Evolutionary conservation across 2,329 filamentous ascomycete species (phyloP), one percentile per base, ranked within the genome.

Genomic region (Gliomastix tumulicola): DNA sequence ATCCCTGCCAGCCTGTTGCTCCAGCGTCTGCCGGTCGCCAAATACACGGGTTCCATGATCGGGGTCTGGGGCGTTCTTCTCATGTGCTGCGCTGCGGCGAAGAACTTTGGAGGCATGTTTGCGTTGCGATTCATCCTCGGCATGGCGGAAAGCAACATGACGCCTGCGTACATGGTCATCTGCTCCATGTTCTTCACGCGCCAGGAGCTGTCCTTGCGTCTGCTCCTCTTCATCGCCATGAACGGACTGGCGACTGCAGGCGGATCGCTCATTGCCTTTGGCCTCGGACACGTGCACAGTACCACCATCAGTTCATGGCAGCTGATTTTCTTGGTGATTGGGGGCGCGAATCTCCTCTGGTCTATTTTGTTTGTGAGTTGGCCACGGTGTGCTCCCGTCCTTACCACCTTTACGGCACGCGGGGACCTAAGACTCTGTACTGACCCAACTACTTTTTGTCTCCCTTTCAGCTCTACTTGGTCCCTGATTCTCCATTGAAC

Each of bases 141-240:
- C 47, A 74, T 79, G 17, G 80, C 82, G 41, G 79, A 83, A 49
- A 74, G 78, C 4, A 60, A 62, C 22, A 60, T 59, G 4, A 58
- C 62, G 30, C 62, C 61, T 3, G 59, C 59, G 2, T 78, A 82
- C 41, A 78, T 82, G 64, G 55, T 83, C 3, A 75, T 82, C 23
- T 82, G 77, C 0, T 68, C 68, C 5, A 81, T 81, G 76, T 84
- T 76, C 69, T 69, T 80, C 45, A 80, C 76, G 2, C 64, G 76
- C 9, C 62, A 66, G 4, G 74, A 84, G 46, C 79, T 83, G 46
- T 76, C 79, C 0, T 62, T 74, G 3, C 63, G 77, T 1, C 76
- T 79, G 34, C 73, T 72, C 2, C 56, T 73, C 0, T 80, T 74
- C 74, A 79, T 74, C 48, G 66, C 68, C 0, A 74, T 71, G 21